phyloP scores from a whole-genome alignment of 352 stramenopile genomes.

The Elongisporangium senticosum region DNA sequence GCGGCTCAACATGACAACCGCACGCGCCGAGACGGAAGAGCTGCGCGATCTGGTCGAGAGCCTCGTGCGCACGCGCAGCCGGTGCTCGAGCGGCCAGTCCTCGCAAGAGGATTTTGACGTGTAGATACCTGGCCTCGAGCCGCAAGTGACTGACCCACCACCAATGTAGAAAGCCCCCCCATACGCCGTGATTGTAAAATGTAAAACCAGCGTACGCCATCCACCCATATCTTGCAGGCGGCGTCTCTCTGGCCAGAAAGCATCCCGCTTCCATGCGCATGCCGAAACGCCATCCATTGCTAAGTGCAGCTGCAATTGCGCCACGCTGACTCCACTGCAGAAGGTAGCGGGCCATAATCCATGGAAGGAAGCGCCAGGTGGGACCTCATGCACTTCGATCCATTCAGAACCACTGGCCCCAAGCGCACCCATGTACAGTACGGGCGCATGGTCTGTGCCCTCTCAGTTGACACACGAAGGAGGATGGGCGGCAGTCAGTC shows the following conservation, averaged over 20 bases:
- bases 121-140: neutral
- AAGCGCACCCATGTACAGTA: neutral
- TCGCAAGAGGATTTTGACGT: neutral
- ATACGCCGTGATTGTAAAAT: neutral
- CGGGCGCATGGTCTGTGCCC: neutral
- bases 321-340: neutral
- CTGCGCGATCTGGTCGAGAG: constrained; percentile 56
- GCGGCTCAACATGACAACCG: constrained; percentile 1
- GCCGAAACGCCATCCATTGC: neutral
- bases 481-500: neutral
- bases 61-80: constrained; percentile 37
- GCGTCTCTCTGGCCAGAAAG: neutral
- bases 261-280: neutral
- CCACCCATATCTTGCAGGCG: neutral
- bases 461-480: neutral
- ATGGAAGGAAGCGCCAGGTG: neutral
- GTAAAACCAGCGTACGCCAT: neutral
- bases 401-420: neutral
- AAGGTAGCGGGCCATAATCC: neutral
- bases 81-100: constrained; percentile 49
- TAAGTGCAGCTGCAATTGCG: neutral
- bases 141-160: no score
- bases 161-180: neutral
- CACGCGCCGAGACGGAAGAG: constrained; percentile 46
- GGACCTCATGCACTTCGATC: neutral